Conservation (phyloP, 2,329 filamentous ascomycete species). For the Exophiala xenobiotica region DNA sequence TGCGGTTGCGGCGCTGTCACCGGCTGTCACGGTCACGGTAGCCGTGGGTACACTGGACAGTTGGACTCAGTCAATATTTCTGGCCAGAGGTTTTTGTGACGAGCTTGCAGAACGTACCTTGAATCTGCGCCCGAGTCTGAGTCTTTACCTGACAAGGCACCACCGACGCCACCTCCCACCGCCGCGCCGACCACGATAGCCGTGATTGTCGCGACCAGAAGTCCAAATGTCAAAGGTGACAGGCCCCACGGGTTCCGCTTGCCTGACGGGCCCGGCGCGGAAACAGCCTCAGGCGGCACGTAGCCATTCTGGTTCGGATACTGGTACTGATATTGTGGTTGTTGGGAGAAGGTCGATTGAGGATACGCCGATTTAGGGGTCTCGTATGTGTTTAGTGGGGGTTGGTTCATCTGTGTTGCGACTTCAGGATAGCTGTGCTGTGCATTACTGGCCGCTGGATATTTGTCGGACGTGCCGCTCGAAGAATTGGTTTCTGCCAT, state of each 20-base stretch:
- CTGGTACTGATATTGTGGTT: constrained; percentile 61
- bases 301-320: constrained; percentile 14
- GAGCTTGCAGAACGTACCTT: constrained; percentile 4
- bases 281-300: not conserved
- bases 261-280: not conserved
- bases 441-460: not conserved
- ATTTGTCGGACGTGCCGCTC: not conserved
- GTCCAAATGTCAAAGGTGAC: constrained; percentile 20
- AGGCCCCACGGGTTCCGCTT: constrained; percentile 22
- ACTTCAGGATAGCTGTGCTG: not conserved
- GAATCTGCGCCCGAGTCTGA: constrained; percentile 1
- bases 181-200: constrained; percentile 22
- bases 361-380: not conserved
- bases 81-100: no score
- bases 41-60: not conserved
- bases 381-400: not conserved
- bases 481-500: not conserved
- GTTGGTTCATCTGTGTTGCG: not conserved
- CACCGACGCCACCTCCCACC: constrained; percentile 23
- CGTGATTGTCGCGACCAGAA: constrained; percentile 19
- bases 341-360: constrained; percentile 49
- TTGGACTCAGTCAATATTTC: not conserved
- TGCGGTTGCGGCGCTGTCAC: not conserved
- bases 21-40: constrained; percentile 12
- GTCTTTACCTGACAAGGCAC: constrained; percentile 18